Conservation (phyloP, 331 rosid species). For the Rhamnella rubrinervis region DNA sequence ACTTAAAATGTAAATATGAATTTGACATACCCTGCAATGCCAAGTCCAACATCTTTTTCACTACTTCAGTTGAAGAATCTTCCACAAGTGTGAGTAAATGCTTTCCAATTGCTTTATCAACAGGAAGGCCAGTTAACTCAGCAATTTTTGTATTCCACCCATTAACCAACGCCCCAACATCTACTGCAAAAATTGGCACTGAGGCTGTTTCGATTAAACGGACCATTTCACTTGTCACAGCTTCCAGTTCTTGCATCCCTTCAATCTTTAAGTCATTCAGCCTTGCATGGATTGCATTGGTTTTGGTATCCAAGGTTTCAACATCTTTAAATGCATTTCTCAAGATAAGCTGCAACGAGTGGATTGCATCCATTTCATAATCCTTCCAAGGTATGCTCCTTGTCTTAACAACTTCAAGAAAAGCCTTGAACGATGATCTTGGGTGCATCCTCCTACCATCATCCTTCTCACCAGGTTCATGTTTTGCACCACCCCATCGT, state of each 20-base stretch:
- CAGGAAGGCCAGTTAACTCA: constrained; percentile 87
- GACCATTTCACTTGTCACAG: constrained; percentile 96
- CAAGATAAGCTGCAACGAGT: constrained; percentile 91
- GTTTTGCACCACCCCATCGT: constrained; percentile 98
- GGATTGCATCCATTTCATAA: constrained; percentile 98
- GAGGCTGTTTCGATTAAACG: constrained; percentile 92
- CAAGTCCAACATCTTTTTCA: constrained; percentile 65
- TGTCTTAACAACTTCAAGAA: constrained; percentile 85
- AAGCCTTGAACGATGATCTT: constrained; percentile 95
- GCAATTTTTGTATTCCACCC: constrained; percentile 94
- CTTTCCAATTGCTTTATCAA: constrained; percentile 78
- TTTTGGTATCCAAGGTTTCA: constrained; percentile 27
- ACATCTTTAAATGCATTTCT: constrained; percentile 76
- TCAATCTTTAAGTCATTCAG: constrained; percentile 76
- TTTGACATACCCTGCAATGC: constrained; percentile 68
- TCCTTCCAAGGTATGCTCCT: constrained; percentile 96
- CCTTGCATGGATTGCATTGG: constrained; percentile 51
- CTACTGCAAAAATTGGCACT: constrained; percentile 93
- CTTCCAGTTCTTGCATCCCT: constrained; percentile 93
- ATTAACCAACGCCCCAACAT: constrained; percentile 71
- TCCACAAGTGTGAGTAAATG: constrained; percentile 81
- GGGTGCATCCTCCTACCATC: constrained; percentile 90
- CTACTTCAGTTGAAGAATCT: constrained; percentile 64
- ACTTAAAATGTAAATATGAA: background rate
- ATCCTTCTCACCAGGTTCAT: constrained; percentile 75